Conservation (phyloP, 805 yeast species). For the Barnettozyma populi region DNA sequence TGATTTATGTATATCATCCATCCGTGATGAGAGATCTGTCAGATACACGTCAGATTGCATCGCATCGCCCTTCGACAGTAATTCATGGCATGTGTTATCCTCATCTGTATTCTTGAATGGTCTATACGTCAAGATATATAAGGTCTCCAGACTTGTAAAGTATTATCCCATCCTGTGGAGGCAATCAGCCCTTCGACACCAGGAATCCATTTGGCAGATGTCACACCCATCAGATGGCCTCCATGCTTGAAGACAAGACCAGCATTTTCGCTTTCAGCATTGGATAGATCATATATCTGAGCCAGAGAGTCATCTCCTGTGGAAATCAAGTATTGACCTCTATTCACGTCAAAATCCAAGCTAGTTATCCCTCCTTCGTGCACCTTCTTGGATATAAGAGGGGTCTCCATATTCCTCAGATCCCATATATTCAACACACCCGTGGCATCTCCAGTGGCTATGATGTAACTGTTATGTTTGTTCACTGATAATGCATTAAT, state of each 20-base stretch:
- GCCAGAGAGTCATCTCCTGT: constrained; percentile 62
- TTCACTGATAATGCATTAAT: constrained; percentile 59
- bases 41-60: too few relatives aligned
- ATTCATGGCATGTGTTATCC: background rate
- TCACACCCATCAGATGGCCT: constrained; percentile 85
- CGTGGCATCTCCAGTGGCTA: constrained; percentile 62
- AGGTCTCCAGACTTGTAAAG: constrained; percentile 74
- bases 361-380: constrained; percentile 53
- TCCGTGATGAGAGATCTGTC: too few relatives aligned
- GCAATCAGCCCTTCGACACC: constrained; percentile 59
- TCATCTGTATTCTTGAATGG: background rate
- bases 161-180: constrained; percentile 79
- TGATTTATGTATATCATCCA: too few relatives aligned
- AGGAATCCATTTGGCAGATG: constrained; percentile 79
- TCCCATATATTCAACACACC: constrained; percentile 66
- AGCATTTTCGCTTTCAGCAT: constrained; percentile 24
- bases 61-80: too few relatives aligned
- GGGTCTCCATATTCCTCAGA: constrained; percentile 40
- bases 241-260: constrained; percentile 61
- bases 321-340: constrained; percentile 39
- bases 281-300: constrained; percentile 50
- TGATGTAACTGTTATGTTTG: constrained; percentile 44
- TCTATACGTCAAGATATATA: background rate
- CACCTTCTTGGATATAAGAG: constrained; percentile 25
- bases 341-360: constrained; percentile 1